Evolutionary conservation across 306 rosid species (phyloP).

Genomic region (Prinsepia uniflora): DNA sequence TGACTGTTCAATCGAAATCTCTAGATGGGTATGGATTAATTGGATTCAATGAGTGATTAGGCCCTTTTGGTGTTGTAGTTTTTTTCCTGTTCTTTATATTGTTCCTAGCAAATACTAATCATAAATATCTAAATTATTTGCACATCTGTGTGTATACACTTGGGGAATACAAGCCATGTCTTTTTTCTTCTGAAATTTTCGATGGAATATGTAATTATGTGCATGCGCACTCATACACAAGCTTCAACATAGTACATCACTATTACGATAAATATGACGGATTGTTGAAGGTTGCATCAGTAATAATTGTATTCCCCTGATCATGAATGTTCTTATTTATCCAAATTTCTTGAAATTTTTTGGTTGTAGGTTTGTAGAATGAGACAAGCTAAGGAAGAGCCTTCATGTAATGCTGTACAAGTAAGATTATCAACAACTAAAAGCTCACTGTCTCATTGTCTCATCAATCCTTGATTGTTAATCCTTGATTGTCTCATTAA

Average conservation of each 20-base stretch:
- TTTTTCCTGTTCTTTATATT: no score
- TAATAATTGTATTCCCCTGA: background rate
- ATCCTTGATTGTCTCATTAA: no score
- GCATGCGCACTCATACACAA: background rate
- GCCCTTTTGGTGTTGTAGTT: no score
- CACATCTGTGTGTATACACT: no score
- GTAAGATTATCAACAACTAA: constrained; percentile 40
- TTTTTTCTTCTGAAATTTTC: no score
- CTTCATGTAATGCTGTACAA: constrained; percentile 46
- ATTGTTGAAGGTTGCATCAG: background rate
- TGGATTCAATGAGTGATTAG: no score
- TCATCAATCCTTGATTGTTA: background rate
- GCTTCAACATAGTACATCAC: background rate
- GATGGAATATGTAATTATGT: background rate
- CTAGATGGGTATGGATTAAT: no score
- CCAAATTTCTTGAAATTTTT: constrained; percentile 5
- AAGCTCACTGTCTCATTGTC: background rate
- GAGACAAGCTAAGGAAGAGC: constrained; percentile 58
- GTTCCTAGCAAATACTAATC: no score
- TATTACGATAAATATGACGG: background rate
- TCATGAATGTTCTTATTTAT: background rate
- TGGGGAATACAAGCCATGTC: no score
- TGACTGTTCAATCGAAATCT: no score
- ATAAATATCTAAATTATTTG: no score
- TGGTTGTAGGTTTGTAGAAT: constrained; percentile 40